Evolutionary conservation across 1,284 basidiomycete species (phyloP), one percentile per base, ranked within the genome.

Genomic region (Ceratobasidium sp.): DNA sequence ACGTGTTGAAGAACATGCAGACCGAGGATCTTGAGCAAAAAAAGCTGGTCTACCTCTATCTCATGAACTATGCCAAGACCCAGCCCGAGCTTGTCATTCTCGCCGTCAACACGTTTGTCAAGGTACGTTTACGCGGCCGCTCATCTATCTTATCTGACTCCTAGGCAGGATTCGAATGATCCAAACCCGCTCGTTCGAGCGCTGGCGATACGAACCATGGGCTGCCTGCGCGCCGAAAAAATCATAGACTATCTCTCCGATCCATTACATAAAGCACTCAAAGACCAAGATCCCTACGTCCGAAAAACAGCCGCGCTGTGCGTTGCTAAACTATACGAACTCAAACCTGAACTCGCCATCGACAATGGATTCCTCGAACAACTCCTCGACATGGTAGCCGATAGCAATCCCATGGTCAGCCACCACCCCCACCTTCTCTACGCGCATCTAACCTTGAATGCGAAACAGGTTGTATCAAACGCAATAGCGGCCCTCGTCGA

Each of bases 1-100:
- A 98, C 82, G 97, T 99, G 28, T 90, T 99, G 79, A 98, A 98
- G 87, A 98, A 98, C 82, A 98, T 98, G 94, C 92, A 95, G 80
- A 94, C 94, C 26, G 94, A 96, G 48, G 93, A 96, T 79, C 86
- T 97, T 64, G 95, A 96, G 79, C 94, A 96, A 81, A 97, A 96
- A 86, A 96, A 97, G 81, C 91, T 99, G 55, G 97, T 98, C 28
- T 99, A 99, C 79, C 89, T 98, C 55, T 99, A 98, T 81, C 89
- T 98, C 73, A 98, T 98, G 91, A 97, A 98, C 84, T 98, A 98
- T 78, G 96, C 96, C 62, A 97, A 97, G 80, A 96, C 97, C 0
- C 97, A 99, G 80, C 97, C 97, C 0, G 97, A 99, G 80, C 87
- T 92, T 36, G 97, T 98, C 81, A 98, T 99, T 79, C 88, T 99